Base-by-base conservation (phyloP, 805 yeast species). In the Metschnikowia santaceciliae region DNA sequence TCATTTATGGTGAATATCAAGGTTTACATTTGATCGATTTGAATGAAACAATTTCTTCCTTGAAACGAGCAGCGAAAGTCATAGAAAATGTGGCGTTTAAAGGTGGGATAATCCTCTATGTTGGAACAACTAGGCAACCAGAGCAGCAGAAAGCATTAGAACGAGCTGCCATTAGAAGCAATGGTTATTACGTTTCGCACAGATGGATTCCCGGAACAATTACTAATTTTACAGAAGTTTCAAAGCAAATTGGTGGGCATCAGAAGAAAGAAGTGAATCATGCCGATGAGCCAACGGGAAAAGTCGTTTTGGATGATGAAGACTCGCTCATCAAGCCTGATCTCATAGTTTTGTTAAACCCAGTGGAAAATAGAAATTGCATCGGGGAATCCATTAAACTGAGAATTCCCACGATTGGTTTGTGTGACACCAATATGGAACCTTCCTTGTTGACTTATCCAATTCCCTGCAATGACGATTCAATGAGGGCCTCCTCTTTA, bases 121-220 rank as follows among this genome's bases (percentile, higher is more conserved):
- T 94, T 22, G 98, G 98, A 23, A 86, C 96, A 8, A 77, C 86
- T 50, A 81, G 82, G 46, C 91, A 90, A 48, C 61, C 67, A 66
- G 74, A 69, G 49, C 94, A 88, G 61, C 80, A 81, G 54, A 77
- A 86, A 49, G 78, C 90, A 0, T 81, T 94, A 44, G 84, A 83
- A 62, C 81, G 78, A 53, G 96, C 96, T 10, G 96, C 98, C 1
- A 71, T 75, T 42, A 79, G 95, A 58, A 74, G 84, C 49, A 77
- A 81, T 51, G 97, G 96, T 14, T 90, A 82, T 69, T 90, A 86
- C 63, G 91, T 94, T 19, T 76, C 86, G 20, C 78, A 82, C 43
- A 82, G 90, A 64, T 94, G 99, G 99, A 81, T 88, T 53, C 97
- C 97, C 2, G 99, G 99, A 57, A 87, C 95, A 22, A 77, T 94